Base-by-base conservation (phyloP, 192 early-diverging fungal species). In the Funneliformis mosseae region DNA sequence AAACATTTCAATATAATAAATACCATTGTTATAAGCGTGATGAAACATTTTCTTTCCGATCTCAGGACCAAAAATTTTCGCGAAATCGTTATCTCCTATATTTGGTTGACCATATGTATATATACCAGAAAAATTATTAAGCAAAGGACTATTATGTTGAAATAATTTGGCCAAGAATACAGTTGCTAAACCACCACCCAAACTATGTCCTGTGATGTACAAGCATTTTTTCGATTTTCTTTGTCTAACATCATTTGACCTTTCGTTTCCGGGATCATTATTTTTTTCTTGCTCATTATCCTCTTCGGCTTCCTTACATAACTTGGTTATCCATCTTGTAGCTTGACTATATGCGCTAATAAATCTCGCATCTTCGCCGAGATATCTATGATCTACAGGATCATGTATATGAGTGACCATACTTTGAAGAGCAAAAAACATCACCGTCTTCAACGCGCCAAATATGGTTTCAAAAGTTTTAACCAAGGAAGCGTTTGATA, bases 101-200 rank as follows among this genome's bases (percentile, higher is more conserved):
- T 83, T 87, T 18, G 89, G 89, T 10, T 82, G 81, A 12, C 89
- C 89, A 77, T 82, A 90, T 43, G 89, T 88, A 48, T 90, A 90
- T 4, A 90, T 74, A 18, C 89, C 89, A 45, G 85, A 84, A 72
- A 90, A 88, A 38, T 86, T 83, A 27, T 87, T 83, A 23, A 90
- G 61, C 3, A 90, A 71, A 11, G 84, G 85, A 18, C 85, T 86
- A 12, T 88, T 81, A 66, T 83, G 83, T 68, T 88, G 86, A 9
- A 88, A 73, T 85, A 90, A 86, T 66, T 90, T 90, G 25, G 86
- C 87, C 62, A 88, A 76, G 60, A 90, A 90, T 38, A 87, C 84
- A 11, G 89, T 88, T 4, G 85, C 87, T 10, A 88, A 74, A 12
- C 74, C 87, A 27, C 85, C 89, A 38, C 89, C 89, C 3, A 90